Conservation (phyloP, 2,329 filamentous ascomycete species). For the Monilinia laxa region DNA sequence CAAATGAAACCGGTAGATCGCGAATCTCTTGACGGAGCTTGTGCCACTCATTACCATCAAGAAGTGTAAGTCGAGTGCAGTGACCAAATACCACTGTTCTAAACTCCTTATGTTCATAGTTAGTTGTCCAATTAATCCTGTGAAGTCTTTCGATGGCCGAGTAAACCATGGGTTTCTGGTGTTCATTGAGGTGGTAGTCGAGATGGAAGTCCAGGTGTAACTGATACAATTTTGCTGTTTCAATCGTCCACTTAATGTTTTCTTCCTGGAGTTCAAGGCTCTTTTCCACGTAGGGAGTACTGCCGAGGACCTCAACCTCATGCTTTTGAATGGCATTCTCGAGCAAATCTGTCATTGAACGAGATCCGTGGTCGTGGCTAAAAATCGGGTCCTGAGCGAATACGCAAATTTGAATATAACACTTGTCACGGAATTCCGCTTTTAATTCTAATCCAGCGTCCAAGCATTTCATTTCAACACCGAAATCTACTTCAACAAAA, state of each 20-base stretch:
- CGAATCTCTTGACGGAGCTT: slow-evolving; percentile 50
- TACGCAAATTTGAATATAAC: slow-evolving; percentile 64
- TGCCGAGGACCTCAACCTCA: slow-evolving; percentile 60
- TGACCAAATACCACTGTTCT: slow-evolving; percentile 63
- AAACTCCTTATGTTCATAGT: slow-evolving; percentile 24
- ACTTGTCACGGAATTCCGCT: slow-evolving; percentile 50
- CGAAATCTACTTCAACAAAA: slow-evolving; percentile 69
- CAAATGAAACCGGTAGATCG: slow-evolving; percentile 60
- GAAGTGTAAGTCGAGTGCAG: slow-evolving; percentile 64
- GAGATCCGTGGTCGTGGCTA: slow-evolving; percentile 51
- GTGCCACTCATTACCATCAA: slow-evolving; percentile 51
- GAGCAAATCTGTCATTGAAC: slow-evolving; percentile 53
- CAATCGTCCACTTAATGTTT: slow-evolving; percentile 65
- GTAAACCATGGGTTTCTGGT: slow-evolving; percentile 52
- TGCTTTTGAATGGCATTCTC: slow-evolving; percentile 45
- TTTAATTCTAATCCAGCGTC: slow-evolving; percentile 58
- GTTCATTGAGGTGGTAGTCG: slow-evolving; percentile 63
- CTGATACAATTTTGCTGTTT: slow-evolving; percentile 49
- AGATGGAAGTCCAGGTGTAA: slow-evolving; percentile 70
- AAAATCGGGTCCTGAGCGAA: slow-evolving; percentile 72
- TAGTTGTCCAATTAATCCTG: slow-evolving; percentile 49
- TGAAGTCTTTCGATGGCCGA: slow-evolving; percentile 54
- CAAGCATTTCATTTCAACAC: slow-evolving; percentile 57
- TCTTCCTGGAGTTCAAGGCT: slow-evolving; percentile 42
- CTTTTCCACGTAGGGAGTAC: slow-evolving; percentile 68